Base-by-base conservation (phyloP, 2,329 filamentous ascomycete species). In the Hymenoscyphus fructigenus region DNA sequence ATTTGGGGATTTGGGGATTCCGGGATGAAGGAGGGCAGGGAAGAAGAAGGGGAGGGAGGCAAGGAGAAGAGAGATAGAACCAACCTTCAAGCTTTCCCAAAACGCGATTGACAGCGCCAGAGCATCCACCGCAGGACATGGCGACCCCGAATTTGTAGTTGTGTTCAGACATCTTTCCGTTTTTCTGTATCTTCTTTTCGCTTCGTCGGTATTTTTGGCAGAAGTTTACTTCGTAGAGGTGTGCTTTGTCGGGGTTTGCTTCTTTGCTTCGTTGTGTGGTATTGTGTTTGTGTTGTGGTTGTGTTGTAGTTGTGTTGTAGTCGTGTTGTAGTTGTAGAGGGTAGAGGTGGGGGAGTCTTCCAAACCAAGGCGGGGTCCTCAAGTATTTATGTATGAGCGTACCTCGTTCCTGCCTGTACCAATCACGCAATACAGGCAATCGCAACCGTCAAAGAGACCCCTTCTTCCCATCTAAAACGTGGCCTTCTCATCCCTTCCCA, bases 111-210 rank as follows among this genome's bases (percentile, higher is more conserved):
- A 99, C 85, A 71, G 95, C 95, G 75, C 93, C 93, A 57, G 93
- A 97, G 88, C 95, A 99, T 78, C 95, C 95, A 77, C 91, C 88
- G 82, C 95, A 99, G 84, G 84, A 91, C 95, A 99, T 99, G 79
- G 83, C 84, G 78, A 98, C 87, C 80, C 93, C 89, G 84, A 98
- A 98, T 79, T 95, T 92, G 90, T 98, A 98, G 72, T 88, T 91
- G 83, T 97, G 92, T 73, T 90, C 87, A 47, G 80, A 80, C 53
- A 79, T 80, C 0, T 67, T 77, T 69, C 0, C 75, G n/a, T 77
- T 73, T 26, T 61, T 7, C 59, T 60, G 5, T 60, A 12, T n/a
- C 44, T 26, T 29, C 57, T 57, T 23, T 60, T 10, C 53, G 23
- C 2, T 34, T 50, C 12, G 44, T 50, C 4, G n/a, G 6, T 41